Evolutionary conservation across 1,139 yeast genomes (phyloP), one percentile per base, ranked within the genome.

Genomic region (Geotrichum candidum): DNA sequence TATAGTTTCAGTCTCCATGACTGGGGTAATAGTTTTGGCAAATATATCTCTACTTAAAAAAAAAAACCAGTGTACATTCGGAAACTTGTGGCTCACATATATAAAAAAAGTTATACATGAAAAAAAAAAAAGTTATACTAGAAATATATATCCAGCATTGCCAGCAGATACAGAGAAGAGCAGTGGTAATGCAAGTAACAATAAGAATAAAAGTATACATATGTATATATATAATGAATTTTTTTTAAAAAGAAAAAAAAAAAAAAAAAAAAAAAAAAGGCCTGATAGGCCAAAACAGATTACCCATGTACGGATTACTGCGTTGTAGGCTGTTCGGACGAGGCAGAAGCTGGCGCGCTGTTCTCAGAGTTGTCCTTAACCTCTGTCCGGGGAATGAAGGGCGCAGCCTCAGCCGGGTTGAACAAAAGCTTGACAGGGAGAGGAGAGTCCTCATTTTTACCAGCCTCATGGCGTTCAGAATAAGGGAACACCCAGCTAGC

Each of bases 401-500:
- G 78, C 35, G 70, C 73, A 1, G 78, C 77, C 33, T 69, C 70
- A 54, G 77, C 76, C 51, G 76, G 74, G 63, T 74, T 73, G 66
- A 74, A 75, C 52, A 66, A 67, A 25, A 68, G 62, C 65, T 73
- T 73, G 45, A 72, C 68, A 27, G 68, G 69, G 29, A 68, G 70
- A 25, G 58, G 60, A n/a, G 50, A 22, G n/a, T 68, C 65, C 59
- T 76, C 78, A 56, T 76, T 78, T 50, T 66, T 67, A 38, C 81
- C 82, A 46, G 69, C 69, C 22, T 73, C 78, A 41, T 76, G 73
- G 67, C 87, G 79, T 66, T 81, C 82, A 45, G 74, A 77, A 38
- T 66, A 65, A 1, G 85, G 82, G 60, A 84, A 71, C 22, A 84
- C 77, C 86, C 87, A 84, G 58, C 73, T 75, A 46, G 74, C 71